Evolutionary conservation across 345 rosid genomes (phyloP).

Genomic region (Eucalyptus cloeziana): DNA sequence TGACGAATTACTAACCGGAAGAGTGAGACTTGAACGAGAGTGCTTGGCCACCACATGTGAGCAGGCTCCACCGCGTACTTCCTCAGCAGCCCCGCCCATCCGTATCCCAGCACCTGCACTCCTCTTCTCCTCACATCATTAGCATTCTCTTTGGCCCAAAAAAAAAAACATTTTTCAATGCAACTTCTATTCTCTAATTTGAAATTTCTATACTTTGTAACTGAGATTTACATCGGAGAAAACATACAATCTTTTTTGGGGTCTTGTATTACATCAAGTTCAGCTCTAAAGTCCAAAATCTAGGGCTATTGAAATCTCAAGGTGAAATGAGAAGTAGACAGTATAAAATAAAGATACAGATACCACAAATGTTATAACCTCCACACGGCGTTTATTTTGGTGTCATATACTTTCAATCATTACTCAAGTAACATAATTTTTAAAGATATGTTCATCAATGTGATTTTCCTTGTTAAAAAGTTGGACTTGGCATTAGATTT

Average conservation of each 20-base stretch:
- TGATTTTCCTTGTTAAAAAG: neutral
- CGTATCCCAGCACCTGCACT: slow-evolving; percentile 2
- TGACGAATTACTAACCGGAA: neutral
- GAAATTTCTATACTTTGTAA: no score
- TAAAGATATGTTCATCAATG: neutral
- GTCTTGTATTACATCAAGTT: no score
- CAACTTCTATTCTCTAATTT: neutral
- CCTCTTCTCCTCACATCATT: neutral
- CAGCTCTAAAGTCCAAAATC: neutral
- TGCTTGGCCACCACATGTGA: slow-evolving; percentile 8
- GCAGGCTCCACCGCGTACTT: slow-evolving; percentile 6
- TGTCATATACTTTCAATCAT: no score
- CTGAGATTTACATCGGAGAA: no score
- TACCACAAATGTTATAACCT: neutral
- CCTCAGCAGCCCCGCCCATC: slow-evolving; percentile 7
- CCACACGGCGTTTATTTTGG: neutral
- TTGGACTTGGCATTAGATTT: neutral
- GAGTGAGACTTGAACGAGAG: slow-evolving; percentile 6
- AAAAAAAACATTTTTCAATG: no score
- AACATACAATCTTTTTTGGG: neutral
- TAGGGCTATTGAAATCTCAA: neutral
- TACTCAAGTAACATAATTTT: neutral
- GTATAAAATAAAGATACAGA: neutral
- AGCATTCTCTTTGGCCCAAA: neutral
- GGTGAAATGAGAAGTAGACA: neutral